Evolutionary conservation across 805 yeast genomes (phyloP).

Genomic region (Trichomonascus vanleenenianus): DNA sequence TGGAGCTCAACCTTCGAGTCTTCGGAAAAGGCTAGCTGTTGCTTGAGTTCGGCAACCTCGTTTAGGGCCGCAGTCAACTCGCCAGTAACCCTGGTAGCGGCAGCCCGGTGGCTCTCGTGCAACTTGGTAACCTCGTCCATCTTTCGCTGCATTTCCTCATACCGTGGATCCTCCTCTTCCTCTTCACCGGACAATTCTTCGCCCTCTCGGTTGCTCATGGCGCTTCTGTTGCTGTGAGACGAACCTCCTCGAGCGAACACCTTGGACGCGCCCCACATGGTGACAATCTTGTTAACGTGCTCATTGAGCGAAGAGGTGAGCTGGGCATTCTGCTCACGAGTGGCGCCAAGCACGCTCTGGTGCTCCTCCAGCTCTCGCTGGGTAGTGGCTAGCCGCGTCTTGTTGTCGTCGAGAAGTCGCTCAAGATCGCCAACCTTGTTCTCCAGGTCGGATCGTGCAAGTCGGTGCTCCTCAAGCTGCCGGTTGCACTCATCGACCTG

Average conservation of each 20-base stretch:
- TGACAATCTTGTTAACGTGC: conserved; percentile 18
- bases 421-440: conserved; percentile 12
- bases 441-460: conserved; percentile 13
- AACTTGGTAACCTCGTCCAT: conserved; percentile 9
- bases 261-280: conserved; percentile 19
- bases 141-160: conserved; percentile 4
- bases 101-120: conserved; percentile 22
- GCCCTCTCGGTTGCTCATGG: background rate
- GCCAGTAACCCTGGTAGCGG: conserved; percentile 23
- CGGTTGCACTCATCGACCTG: conserved; percentile 10
- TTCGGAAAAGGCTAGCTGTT: conserved; percentile 14
- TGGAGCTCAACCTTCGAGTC: conserved; percentile 7
- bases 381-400: conserved; percentile 12
- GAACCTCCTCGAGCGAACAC: background rate
- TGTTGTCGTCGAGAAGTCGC: conserved; percentile 13
- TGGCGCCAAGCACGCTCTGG: conserved; percentile 10
- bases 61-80: conserved; percentile 15
- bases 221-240: background rate
- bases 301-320: conserved; percentile 17
- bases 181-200: conserved; percentile 2
- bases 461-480: conserved; percentile 15
- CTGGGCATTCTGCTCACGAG: conserved; percentile 15
- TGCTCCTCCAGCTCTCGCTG: conserved; percentile 18
- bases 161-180: conserved; percentile 8
- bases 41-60: conserved; percentile 17